Evolutionary conservation across 139 green algal species (phyloP).

Genomic region (Cymbomonas tetramitiformis): DNA sequence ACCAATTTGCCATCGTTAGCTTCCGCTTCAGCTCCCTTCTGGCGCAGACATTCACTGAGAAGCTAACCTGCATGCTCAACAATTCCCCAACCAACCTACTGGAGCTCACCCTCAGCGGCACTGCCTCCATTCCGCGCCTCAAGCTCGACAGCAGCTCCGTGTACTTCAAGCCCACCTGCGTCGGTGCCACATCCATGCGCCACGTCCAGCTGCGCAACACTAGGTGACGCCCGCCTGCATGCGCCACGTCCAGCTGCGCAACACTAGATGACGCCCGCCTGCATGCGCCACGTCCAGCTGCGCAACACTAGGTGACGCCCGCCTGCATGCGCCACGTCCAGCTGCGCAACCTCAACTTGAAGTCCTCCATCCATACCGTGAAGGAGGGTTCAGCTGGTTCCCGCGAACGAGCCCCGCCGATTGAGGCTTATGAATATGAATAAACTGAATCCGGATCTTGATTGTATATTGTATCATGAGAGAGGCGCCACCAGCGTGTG

Average conservation of each 20-base stretch:
- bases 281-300: slow-evolving; percentile 31
- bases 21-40: slow-evolving; percentile 27
- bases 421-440: no score
- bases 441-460: no score
- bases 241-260: slow-evolving; percentile 35
- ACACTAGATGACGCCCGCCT: slow-evolving; percentile 33
- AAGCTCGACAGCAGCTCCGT: slow-evolving; percentile 9
- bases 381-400: no score
- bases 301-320: slow-evolving; percentile 38
- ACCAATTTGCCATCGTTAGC: slow-evolving; percentile 35
- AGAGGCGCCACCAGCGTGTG: no score
- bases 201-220: slow-evolving; percentile 39
- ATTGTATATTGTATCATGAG: no score
- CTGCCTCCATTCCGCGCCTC: slow-evolving; percentile 1
- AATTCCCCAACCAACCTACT: background rate
- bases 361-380: no score
- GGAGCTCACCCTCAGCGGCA: slow-evolving; percentile 2
- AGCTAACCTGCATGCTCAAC: slow-evolving; percentile 14
- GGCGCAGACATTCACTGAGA: slow-evolving; percentile 4
- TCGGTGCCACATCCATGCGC: slow-evolving; percentile 39
- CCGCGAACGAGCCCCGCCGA: no score
- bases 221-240: slow-evolving; percentile 26
- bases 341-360: slow-evolving; percentile 48
- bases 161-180: slow-evolving; percentile 49
- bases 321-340: slow-evolving; percentile 28